phyloP scores from a whole-genome alignment of 176 grass and related monocot species.

The Triticum turgidum region DNA sequence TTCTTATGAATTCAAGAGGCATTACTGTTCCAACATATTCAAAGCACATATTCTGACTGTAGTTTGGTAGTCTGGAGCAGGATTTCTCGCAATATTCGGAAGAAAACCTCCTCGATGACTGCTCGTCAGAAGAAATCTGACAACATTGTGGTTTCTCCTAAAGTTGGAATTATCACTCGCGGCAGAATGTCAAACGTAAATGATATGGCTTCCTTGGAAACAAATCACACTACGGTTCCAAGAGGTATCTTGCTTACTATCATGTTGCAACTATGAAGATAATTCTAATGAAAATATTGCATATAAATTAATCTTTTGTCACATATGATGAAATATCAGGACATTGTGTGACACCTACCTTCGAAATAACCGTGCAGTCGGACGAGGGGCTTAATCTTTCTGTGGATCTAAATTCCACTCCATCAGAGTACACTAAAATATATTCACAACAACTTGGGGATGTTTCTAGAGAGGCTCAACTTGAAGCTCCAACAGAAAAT shows the following conservation, averaged over 20 bases:
- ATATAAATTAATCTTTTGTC: background rate
- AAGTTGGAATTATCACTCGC: background rate
- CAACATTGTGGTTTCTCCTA: background rate
- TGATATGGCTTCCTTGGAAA: background rate
- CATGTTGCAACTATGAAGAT: background rate
- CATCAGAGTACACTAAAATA: conserved; percentile 2
- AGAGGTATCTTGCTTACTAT: background rate
- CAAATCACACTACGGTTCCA: background rate
- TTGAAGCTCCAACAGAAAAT: background rate
- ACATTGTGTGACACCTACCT: conserved; percentile 12
- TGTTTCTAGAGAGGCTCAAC: background rate
- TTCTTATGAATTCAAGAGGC: background rate
- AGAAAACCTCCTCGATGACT: background rate
- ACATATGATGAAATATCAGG: conserved; percentile 24
- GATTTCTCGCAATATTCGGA: background rate
- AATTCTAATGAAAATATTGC: conserved; percentile 8
- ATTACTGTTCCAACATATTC: background rate
- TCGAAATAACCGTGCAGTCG: conserved; percentile 19
- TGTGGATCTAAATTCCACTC: conserved; percentile 45
- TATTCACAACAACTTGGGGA: background rate
- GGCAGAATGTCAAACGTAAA: background rate
- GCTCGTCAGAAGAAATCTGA: background rate
- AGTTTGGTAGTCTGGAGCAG: background rate
- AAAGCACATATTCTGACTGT: background rate
- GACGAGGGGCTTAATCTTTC: conserved; percentile 41